These are phyloP conservation scores for Purpureocillium lavendulum DNA, from an alignment of 2,329 filamentous ascomycete species.

Conservation along the genomic window DNA sequence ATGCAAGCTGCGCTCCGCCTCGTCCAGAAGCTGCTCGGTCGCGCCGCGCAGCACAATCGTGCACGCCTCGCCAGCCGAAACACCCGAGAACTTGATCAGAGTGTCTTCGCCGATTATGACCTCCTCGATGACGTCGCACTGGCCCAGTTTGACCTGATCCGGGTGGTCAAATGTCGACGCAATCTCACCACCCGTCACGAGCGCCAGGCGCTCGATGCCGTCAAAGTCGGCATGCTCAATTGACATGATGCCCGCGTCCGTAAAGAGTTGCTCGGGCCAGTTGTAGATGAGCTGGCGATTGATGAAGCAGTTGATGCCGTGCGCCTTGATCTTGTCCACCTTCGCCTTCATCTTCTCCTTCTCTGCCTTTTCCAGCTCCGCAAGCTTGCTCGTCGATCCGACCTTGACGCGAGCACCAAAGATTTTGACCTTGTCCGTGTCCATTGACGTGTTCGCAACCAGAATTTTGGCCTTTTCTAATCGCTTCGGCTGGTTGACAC, in stretches of 20 bases:
- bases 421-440: conserved; percentile 99
- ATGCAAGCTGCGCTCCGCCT: conserved; percentile 91
- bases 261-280: conserved; percentile 98
- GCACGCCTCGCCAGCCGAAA: conserved; percentile 87
- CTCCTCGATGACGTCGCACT: conserved; percentile 94
- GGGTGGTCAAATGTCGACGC: conserved; percentile 97
- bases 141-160: conserved; percentile 90
- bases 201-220: conserved; percentile 86
- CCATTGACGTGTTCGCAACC: conserved; percentile 97
- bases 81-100: conserved; percentile 93
- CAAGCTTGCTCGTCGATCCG: conserved; percentile 88
- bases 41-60: conserved; percentile 94
- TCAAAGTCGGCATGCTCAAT: conserved; percentile 99
- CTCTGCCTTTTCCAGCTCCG: conserved; percentile 97
- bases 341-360: conserved; percentile 99
- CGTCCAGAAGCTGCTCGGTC: conserved; percentile 92
- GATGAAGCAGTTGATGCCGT: conserved; percentile 99
- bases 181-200: conserved; percentile 96
- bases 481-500: conserved; percentile 95
- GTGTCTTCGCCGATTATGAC: conserved; percentile 98
- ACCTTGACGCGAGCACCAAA: conserved; percentile 97
- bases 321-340: conserved; percentile 96
- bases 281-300: conserved; percentile 99
- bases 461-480: conserved; percentile 98
- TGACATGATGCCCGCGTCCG: conserved; percentile 93